Conservation (phyloP, 2,329 filamentous ascomycete species). For the Aspergillus spinulosporus region DNA sequence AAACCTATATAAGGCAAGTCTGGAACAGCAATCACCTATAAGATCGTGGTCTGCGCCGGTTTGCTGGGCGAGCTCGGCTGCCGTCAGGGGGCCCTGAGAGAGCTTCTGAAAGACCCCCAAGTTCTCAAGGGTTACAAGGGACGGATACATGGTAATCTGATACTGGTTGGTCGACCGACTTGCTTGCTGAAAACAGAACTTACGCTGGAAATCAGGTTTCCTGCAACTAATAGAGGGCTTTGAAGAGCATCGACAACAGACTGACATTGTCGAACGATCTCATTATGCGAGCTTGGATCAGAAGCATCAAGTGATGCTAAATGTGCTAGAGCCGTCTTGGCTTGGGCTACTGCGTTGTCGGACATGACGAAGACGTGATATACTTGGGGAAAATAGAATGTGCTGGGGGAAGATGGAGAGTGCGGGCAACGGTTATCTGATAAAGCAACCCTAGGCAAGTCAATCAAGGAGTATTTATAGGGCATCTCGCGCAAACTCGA, state of each 20-base stretch:
- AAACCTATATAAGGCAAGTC: neutral
- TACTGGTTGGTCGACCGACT: neutral
- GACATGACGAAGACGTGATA: neutral
- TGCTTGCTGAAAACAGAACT: neutral
- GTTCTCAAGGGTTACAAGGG: neutral
- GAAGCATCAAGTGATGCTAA: slow-evolving; percentile 1
- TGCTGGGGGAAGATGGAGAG: too few species aligned
- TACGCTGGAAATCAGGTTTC: neutral
- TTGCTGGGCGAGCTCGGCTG: slow-evolving; percentile 1
- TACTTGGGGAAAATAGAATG: too few species aligned
- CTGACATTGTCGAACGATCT: slow-evolving; percentile 5
- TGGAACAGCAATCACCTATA: neutral
- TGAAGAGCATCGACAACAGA: slow-evolving; percentile 1
- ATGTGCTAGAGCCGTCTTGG: neutral
- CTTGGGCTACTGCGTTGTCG: neutral
- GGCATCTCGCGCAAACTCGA: too few species aligned
- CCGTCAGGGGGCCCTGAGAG: neutral
- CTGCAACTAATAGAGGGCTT: neutral
- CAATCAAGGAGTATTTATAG: too few species aligned
- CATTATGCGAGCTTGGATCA: neutral
- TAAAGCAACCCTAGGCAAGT: too few species aligned
- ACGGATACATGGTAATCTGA: slow-evolving; percentile 1
- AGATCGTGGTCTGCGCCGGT: neutral
- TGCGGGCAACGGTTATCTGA: too few species aligned
- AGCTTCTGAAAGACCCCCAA: slow-evolving; percentile 8